Percentiles rank a stretch among this genome's conserved stretches.
Conservation (phyloP, 202 grass and related monocot species). For the Zoysia matrella region DNA sequence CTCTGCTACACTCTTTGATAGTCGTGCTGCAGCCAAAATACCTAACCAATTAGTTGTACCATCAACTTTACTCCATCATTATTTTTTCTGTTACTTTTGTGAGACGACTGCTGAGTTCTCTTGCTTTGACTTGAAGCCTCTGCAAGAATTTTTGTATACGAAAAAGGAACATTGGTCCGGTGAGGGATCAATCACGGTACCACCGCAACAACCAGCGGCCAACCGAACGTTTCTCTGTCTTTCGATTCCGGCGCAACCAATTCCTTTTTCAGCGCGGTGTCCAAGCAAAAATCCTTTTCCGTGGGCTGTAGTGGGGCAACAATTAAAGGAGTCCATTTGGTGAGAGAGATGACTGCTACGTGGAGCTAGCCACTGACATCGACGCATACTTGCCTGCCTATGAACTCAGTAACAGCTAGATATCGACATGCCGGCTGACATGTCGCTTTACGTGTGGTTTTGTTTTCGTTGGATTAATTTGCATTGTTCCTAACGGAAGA, state of each 20-base stretch:
- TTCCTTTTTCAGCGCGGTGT: no score
- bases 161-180: background rate
- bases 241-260: background rate
- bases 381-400: slow-evolving; percentile 25
- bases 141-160: slow-evolving; percentile 2
- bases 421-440: slow-evolving; percentile 16
- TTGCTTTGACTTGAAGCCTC: background rate
- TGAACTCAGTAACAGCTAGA: slow-evolving; percentile 19
- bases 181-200: background rate
- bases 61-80: background rate
- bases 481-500: slow-evolving; percentile 45
- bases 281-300: no score
- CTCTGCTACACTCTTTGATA: background rate
- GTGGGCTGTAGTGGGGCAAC: background rate
- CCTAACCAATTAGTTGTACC: slow-evolving; percentile 23
- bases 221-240: background rate
- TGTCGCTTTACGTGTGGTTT: background rate
- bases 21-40: background rate
- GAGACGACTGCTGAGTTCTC: background rate
- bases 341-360: background rate
- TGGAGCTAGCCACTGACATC: no score
- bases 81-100: background rate
- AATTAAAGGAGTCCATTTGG: slow-evolving; percentile 16
- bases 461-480: slow-evolving; percentile 10
- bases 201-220: slow-evolving; percentile 10